These are phyloP conservation scores for Suillus decipiens DNA, from an alignment of 768 basidiomycete species.

Conservation along the genomic window DNA sequence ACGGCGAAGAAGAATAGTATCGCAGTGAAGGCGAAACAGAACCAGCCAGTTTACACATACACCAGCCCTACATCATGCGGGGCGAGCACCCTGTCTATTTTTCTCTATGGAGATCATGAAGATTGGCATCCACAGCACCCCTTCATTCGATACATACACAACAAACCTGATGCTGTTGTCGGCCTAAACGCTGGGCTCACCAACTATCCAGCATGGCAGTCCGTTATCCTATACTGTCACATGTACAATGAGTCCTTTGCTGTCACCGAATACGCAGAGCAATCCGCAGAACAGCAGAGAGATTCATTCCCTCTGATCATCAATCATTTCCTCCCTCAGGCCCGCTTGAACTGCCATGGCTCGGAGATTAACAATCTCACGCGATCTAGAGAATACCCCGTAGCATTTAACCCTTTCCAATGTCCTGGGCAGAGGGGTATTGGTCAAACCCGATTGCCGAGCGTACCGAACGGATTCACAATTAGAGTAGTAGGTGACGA, in stretches of 20 bases:
- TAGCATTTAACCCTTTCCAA: slow-evolving; percentile 36
- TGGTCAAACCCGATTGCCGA: slow-evolving; percentile 28
- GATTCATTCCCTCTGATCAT: slow-evolving; percentile 33
- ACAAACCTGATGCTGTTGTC: slow-evolving; percentile 43
- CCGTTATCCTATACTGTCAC: slow-evolving; percentile 34
- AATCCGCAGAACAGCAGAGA: slow-evolving; percentile 34
- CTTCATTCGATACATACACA: slow-evolving; percentile 17
- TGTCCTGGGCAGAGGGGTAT: slow-evolving; percentile 33
- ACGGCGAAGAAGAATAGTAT: slow-evolving; percentile 34
- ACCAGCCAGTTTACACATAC: slow-evolving; percentile 36
- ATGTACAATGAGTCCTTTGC: slow-evolving; percentile 32
- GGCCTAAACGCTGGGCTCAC: slow-evolving; percentile 42
- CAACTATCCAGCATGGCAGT: slow-evolving; percentile 38
- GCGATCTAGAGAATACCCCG: slow-evolving; percentile 28
- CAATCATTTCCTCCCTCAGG: slow-evolving; percentile 21
- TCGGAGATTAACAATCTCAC: slow-evolving; percentile 25
- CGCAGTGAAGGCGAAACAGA: slow-evolving; percentile 31
- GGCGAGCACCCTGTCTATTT: slow-evolving; percentile 38
- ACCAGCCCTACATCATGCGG: slow-evolving; percentile 39
- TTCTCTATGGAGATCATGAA: slow-evolving; percentile 32
- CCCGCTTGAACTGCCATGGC: slow-evolving; percentile 20
- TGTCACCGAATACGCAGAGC: slow-evolving; percentile 38
- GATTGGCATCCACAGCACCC: slow-evolving; percentile 27
- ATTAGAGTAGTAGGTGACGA: slow-evolving; percentile 29
- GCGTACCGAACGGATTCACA: slow-evolving; percentile 33